Base-by-base conservation (phyloP, 495 filamentous ascomycete species). In the Trichoderma orchidacearum region DNA sequence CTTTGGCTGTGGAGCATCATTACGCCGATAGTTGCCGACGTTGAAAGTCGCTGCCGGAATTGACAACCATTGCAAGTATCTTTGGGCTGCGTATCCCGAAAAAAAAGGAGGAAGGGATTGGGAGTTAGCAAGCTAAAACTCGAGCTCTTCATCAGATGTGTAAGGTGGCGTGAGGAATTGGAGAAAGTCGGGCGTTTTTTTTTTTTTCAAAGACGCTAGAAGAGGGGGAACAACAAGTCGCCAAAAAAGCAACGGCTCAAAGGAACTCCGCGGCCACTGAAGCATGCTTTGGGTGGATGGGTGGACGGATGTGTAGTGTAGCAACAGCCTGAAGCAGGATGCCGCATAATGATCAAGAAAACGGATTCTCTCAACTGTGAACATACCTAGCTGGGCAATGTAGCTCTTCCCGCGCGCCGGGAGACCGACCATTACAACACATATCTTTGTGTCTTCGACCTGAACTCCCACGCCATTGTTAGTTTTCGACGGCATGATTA, bases 391-490 rank as follows among this genome's bases (percentile, higher is more conserved):
- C 63, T 93, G 89, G 32, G 93, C 92, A 64, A 98, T 97, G 63
- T 95, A 84, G 70, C 87, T 93, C 78, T 98, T 98, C 64, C 93
- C 93, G 54, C 93, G 79, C 56, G 93, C 93, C 36, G 93, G 93
- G 59, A 98, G 75, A 38, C 93, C 93, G 51, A 98, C 93, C 93
- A 98, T 96, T 55, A 97, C 87, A n/a, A 98, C 91, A 64, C 90
- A 96, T 69, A 98, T 95, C 65, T 85, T 86, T 30, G 87, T 90
- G 63, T 96, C 89, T 73, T 96, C 93, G 59, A 86, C 87, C 87
- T 94, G 83, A 59, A 77, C 66, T 31, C 69, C 75, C 60, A 72
- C 62, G 57, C 73, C 72, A 48, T 48, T 48, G 54, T 76, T 77
- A 68, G 66, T 70, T 57, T 60, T 69, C 54, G 70, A 71, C 60